Percentiles rank a stretch among this genome's conserved stretches.
phyloP scores from a whole-genome alignment of 306 rosid genomes.

The Albizia julibrissin region DNA sequence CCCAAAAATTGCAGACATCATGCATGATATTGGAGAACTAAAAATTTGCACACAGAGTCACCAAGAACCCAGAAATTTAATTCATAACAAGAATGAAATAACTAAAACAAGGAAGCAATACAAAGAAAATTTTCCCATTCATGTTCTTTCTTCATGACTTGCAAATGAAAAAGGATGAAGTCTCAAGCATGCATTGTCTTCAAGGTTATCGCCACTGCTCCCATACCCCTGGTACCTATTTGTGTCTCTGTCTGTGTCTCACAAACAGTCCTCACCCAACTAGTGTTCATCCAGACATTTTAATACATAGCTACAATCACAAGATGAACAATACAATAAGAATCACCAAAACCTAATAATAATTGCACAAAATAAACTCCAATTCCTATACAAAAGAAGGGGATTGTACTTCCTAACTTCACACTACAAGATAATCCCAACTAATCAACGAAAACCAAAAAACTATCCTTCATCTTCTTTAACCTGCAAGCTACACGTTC shows the following conservation, averaged over 20 bases:
- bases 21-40: too few relatives aligned
- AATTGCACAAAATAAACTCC: constrained; percentile 29
- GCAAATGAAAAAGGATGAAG: constrained; percentile 41
- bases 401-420: constrained; percentile 23
- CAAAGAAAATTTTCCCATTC: constrained; percentile 77
- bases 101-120: constrained; percentile 58
- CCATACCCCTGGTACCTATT: constrained; percentile 72
- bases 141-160: constrained; percentile 43
- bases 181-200: constrained; percentile 96
- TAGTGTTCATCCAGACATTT: constrained; percentile 95
- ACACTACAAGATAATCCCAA: constrained; percentile 22
- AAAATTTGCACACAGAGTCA: too few relatives aligned
- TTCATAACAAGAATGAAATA: too few relatives aligned
- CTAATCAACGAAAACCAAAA: background rate
- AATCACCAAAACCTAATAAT: constrained; percentile 27
- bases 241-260: constrained; percentile 56
- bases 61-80: too few relatives aligned
- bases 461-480: too few relatives aligned
- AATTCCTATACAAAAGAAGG: constrained; percentile 23
- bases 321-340: constrained; percentile 9
- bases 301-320: constrained; percentile 10
- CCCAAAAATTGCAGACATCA: too few relatives aligned
- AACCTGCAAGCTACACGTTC: too few relatives aligned
- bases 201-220: constrained; percentile 90
- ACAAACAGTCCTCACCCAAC: constrained; percentile 70